Base-by-base conservation (phyloP, 148 eudicot genomes). In the Dysphania ambrosioides region DNA sequence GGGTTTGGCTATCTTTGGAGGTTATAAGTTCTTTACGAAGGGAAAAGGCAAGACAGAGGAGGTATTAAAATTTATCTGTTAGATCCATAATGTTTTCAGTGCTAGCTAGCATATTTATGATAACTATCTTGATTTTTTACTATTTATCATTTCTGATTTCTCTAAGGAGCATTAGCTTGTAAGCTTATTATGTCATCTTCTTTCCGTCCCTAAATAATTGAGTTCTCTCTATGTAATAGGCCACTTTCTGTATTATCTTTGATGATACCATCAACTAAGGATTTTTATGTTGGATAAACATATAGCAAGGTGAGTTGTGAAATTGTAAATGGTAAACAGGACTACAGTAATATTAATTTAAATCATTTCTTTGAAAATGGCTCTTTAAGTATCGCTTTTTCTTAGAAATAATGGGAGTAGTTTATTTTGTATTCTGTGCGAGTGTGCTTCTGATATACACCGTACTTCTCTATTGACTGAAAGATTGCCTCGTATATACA, bases 1-100 rank as follows among this genome's bases (percentile, higher is more conserved):
- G 96, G 93, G 88, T 44, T 35, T 88, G 65, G 78, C 75, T 61
- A 36, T 92, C 72, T 83, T 34, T 79, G 89, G 93, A 61, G 85
- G 89, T 13, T 87, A 78, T 84, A 93, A 90, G 87, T 61, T 85
- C 49, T 83, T 88, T 76, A 72, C 89, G 4, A 72, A 85, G 47
- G 90, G 96, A 81, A 89, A 89, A 81, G 87, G 88, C 80, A 84
- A 85, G 70, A 79, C 87, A 64, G 88, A 79, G 34, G 88, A 88
- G 93, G 96, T 90, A 87, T 24, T 55, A 23, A 51, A 63, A 30
- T 65, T 32, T 32, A 38, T 72, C 32, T 67, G 9, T 49, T 38
- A 27, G 32, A 63, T 71, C 21, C n/a, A 8, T n/a, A 63, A 34
- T 6, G 41, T 63, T 63, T 31, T 1, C 10, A 2, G 38, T 15